Evolutionary conservation across 495 filamentous ascomycete species (phyloP).

Genomic region (Penicillium simplicissimum): DNA sequence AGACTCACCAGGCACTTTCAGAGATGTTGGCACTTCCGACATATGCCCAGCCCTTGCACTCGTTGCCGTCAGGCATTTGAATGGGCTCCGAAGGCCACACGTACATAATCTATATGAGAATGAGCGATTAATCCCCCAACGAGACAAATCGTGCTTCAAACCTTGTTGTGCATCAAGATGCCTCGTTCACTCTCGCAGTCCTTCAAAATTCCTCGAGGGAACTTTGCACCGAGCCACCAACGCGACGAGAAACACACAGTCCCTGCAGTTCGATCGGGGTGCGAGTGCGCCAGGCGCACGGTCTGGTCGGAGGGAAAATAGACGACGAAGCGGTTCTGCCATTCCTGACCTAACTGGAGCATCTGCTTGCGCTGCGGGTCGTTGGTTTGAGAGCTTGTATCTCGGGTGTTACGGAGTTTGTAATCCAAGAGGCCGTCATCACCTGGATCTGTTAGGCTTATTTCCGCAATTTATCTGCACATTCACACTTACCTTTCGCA

Average conservation of each 20-base stretch:
- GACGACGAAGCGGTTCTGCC: slow-evolving; percentile 58
- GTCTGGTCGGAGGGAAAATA: slow-evolving; percentile 84
- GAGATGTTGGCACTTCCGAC: slow-evolving; percentile 91
- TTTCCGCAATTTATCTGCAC: neutral
- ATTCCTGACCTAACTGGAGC: slow-evolving; percentile 38
- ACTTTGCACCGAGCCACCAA: slow-evolving; percentile 65
- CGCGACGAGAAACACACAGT: slow-evolving; percentile 75
- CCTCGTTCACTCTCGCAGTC: slow-evolving; percentile 72
- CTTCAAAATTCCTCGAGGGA: slow-evolving; percentile 68
- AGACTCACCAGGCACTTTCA: slow-evolving; percentile 82
- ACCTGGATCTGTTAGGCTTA: slow-evolving; percentile 39
- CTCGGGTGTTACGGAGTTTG: slow-evolving; percentile 43
- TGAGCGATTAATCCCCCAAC: neutral
- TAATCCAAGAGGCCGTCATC: slow-evolving; percentile 62
- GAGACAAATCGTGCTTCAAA: slow-evolving; percentile 15
- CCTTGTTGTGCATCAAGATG: slow-evolving; percentile 88
- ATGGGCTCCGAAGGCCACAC: slow-evolving; percentile 52
- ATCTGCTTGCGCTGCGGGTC: slow-evolving; percentile 24
- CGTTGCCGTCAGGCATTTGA: slow-evolving; percentile 18
- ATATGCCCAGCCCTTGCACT: slow-evolving; percentile 68
- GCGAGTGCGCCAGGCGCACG: slow-evolving; percentile 62
- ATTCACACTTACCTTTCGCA: slow-evolving; percentile 57
- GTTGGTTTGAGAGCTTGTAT: slow-evolving; percentile 17
- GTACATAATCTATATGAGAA: slow-evolving; percentile 60
- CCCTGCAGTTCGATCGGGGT: slow-evolving; percentile 58